Base-by-base conservation (phyloP, 768 basidiomycete species). In the Tulasnella sp. region DNA sequence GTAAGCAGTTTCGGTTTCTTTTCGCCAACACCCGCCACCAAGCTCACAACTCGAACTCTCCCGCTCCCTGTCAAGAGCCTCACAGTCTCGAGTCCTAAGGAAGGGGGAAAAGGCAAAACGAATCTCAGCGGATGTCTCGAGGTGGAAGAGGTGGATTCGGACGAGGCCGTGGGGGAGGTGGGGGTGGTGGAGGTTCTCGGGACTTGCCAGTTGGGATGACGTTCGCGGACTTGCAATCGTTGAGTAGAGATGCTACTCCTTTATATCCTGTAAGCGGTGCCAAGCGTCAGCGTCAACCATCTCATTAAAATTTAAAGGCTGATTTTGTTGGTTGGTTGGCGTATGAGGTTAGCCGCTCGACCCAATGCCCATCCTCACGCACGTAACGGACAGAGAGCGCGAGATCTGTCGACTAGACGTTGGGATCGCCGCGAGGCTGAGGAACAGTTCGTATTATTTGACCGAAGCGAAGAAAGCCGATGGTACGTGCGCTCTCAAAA, bases 151-250 rank as follows among this genome's bases (percentile, higher is more conserved):
- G 86, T 11, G 81, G 82, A 22, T 80, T 75, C 9, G 86, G 90
- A 81, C 88, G 88, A 42, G 90, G 92, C 24, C 90, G 93, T 4
- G 86, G 93, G 81, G 92, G 93, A 11, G 90, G 91, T 83, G 90
- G 90, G 18, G 44, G 80, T 0, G 90, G 90, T n/a, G 44, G 87
- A 64, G 82, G 86, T 41, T 83, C 83, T 31, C 85, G 82, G 73
- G 85, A 89, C 50, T 92, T 91, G 3, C 93, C 94, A 0, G 93
- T 94, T 91, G 94, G 95, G 28, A 89, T 96, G 42, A 91, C 92
- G 8, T 94, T 93, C 84, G 90, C 92, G 64, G 94, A 96, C 84
- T 88, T 96, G 76, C 93, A 94, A 84, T 89, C 90, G 76, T 86
- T 95, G 84, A 92, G 93, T 24, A 88, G 92, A 80, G 95, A 95